These are phyloP conservation scores for Acanthamoeba divionensis DNA, from an alignment of 208 protist species.

Conservation along the genomic window DNA sequence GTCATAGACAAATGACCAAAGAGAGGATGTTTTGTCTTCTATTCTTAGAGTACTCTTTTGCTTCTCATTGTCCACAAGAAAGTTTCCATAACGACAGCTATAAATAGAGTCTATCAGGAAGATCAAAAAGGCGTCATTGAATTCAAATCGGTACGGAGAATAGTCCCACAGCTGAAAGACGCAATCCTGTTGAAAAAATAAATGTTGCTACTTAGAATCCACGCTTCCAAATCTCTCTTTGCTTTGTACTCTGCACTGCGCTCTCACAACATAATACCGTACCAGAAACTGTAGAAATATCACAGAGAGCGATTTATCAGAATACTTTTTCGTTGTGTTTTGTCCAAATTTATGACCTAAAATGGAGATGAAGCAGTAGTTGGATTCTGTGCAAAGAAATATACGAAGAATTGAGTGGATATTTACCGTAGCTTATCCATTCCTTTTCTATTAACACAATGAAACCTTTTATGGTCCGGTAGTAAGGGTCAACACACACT, in stretches of 20 bases:
- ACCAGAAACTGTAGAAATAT: conserved; percentile 2
- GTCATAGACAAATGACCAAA: not conserved
- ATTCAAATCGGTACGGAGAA: not conserved
- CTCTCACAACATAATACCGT: not conserved
- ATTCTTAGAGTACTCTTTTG: not conserved
- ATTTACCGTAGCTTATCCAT: conserved; percentile 84
- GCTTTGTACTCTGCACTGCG: not conserved
- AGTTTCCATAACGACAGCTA: not conserved
- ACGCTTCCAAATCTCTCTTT: not conserved
- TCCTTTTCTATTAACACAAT: conserved; percentile 86
- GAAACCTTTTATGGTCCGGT: conserved; percentile 85
- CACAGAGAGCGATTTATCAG: not conserved
- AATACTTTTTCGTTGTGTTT: not conserved
- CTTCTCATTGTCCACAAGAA: not conserved
- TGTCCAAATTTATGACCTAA: not conserved
- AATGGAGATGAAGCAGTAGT: too few species aligned
- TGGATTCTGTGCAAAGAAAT: too few species aligned
- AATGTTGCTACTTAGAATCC: too few species aligned
- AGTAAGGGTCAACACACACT: conserved; percentile 88
- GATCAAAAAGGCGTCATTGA: conserved; percentile 8
- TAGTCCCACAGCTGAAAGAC: conserved; percentile 47
- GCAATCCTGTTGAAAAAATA: not conserved
- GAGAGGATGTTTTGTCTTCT: not conserved
- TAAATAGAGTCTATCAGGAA: conserved; percentile 26
- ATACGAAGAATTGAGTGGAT: too few species aligned